phyloP scores from a whole-genome alignment of 495 filamentous ascomycete genomes.

The Lindgomyces ingoldianus region DNA sequence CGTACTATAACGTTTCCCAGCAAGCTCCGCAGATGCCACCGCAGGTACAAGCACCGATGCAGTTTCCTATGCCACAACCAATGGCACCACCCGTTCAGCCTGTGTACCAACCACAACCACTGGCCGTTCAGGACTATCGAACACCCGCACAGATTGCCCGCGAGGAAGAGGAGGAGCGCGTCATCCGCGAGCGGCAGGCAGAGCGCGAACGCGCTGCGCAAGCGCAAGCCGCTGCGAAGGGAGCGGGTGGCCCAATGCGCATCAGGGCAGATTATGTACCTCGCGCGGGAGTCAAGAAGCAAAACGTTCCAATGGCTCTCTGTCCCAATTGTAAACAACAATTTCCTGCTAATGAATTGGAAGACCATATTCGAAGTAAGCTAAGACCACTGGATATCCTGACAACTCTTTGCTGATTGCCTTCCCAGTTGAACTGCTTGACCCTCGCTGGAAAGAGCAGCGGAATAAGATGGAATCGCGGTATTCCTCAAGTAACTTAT shows the following conservation, averaged over 20 bases:
- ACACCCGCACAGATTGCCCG: slow-evolving; percentile 32
- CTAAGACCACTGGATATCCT: slow-evolving; percentile 9
- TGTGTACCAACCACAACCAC: slow-evolving; percentile 14
- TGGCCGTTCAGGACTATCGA: slow-evolving; percentile 13
- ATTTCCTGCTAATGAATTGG: slow-evolving; percentile 81
- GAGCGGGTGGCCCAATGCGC: slow-evolving; percentile 74
- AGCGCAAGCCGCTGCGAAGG: slow-evolving; percentile 74
- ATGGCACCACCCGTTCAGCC: slow-evolving; percentile 27
- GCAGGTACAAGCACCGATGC: slow-evolving; percentile 45
- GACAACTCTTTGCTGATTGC: slow-evolving; percentile 12
- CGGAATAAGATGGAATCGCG: slow-evolving; percentile 82
- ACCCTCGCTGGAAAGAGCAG: slow-evolving; percentile 95
- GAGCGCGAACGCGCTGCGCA: slow-evolving; percentile 71
- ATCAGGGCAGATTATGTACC: slow-evolving; percentile 93
- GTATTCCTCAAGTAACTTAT: slow-evolving; percentile 73
- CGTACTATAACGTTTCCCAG: slow-evolving; percentile 36
- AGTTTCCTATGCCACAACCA: slow-evolving; percentile 18
- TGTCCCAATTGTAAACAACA: slow-evolving; percentile 95
- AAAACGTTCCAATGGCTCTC: slow-evolving; percentile 66
- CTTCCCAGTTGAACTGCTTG: slow-evolving; percentile 76
- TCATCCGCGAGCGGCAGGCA: slow-evolving; percentile 67
- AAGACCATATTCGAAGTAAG: slow-evolving; percentile 88
- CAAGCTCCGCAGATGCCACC: slow-evolving; percentile 32
- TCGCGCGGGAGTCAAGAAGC: slow-evolving; percentile 70
- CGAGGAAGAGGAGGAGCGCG: slow-evolving; percentile 67